Evolutionary conservation across 306 rosid genomes (phyloP).

Genomic region (Fragaria ananassa): DNA sequence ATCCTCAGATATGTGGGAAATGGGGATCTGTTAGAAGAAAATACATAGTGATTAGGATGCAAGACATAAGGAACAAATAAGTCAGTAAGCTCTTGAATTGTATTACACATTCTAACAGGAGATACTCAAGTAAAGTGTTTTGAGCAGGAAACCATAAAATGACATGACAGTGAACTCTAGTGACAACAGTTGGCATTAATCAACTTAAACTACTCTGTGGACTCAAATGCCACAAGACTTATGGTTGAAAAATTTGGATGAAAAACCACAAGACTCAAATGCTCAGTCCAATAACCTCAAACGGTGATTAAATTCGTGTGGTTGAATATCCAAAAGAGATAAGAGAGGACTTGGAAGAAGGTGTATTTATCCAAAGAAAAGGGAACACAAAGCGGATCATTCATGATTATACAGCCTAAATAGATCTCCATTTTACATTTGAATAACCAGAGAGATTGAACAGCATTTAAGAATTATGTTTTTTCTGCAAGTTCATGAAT

Average conservation of each 20-base stretch:
- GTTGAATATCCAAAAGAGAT: neutral
- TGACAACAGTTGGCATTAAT: neutral
- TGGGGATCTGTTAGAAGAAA: slow-evolving; percentile 57
- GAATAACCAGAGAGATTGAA: neutral
- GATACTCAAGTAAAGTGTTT: neutral
- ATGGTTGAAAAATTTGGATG: too few relatives aligned
- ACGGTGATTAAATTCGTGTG: neutral
- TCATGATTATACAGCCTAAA: neutral
- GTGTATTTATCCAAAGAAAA: neutral
- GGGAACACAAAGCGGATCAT: neutral
- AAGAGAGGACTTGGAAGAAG: neutral
- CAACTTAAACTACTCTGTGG: neutral
- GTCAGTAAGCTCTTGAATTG: neutral
- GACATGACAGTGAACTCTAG: too few relatives aligned
- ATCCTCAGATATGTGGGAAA: slow-evolving; percentile 65
- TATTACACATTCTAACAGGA: neutral
- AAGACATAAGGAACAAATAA: neutral
- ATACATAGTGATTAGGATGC: slow-evolving; percentile 10
- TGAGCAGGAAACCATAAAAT: neutral
- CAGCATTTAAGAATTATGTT: neutral
- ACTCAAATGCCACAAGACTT: slow-evolving; percentile 3
- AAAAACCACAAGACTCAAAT: too few relatives aligned
- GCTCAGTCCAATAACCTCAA: neutral
- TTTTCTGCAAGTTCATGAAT: neutral
- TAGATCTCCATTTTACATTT: neutral